phyloP scores from a whole-genome alignment of 495 filamentous ascomycete species.

The Pyrenula aspistea region DNA sequence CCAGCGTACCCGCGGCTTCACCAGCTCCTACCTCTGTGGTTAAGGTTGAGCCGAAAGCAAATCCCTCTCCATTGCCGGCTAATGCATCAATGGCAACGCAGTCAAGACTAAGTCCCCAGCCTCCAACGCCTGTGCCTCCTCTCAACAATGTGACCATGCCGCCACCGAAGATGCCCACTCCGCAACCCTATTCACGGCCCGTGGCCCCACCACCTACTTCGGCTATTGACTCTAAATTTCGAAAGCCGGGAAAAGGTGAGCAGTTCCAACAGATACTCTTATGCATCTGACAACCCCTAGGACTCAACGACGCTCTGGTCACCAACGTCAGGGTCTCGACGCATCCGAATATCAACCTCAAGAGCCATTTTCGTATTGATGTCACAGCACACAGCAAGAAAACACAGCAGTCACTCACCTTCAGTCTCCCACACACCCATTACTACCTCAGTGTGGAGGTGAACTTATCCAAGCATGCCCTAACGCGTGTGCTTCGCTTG shows the following conservation, averaged over 20 bases:
- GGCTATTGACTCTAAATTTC: constrained; percentile 20
- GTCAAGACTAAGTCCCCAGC: not conserved
- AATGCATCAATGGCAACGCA: not conserved
- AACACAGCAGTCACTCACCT: not conserved
- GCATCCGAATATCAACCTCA: constrained; percentile 47
- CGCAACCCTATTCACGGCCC: not conserved
- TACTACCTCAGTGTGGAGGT: not conserved
- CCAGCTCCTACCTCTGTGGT: not conserved
- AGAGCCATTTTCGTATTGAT: constrained; percentile 37
- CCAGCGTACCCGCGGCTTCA: not conserved
- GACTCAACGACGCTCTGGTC: constrained; percentile 45
- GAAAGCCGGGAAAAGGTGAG: constrained; percentile 45
- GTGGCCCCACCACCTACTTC: constrained; percentile 4
- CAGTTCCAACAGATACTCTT: not conserved
- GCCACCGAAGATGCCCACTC: constrained; percentile 7
- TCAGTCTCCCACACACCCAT: not conserved
- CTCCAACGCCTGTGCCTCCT: constrained; percentile 1
- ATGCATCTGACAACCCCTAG: constrained; percentile 1
- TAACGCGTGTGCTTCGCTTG: not conserved
- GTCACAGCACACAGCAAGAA: constrained; percentile 23
- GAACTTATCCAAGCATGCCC: not conserved
- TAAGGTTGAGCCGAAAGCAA: not conserved
- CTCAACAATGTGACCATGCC: not conserved
- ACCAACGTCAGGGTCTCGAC: constrained; percentile 52
- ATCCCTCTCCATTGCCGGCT: not conserved